Conservation (phyloP, 352 stramenopile species). For the Peronospora farinosa region DNA sequence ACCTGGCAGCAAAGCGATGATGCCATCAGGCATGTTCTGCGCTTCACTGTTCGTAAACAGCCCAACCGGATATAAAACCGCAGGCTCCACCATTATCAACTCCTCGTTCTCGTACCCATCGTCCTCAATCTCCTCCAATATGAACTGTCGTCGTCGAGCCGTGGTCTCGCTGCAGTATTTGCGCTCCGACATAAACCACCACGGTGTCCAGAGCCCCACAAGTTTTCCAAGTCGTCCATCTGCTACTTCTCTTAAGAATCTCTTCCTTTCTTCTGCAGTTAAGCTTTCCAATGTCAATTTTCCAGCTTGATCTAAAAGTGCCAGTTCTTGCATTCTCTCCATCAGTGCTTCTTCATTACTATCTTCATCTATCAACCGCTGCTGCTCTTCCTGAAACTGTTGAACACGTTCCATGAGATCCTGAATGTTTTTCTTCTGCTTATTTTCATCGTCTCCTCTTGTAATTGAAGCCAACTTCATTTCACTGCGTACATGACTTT, state of each 20-base stretch:
- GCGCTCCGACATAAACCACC: slow-evolving; percentile 46
- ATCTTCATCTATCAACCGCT: slow-evolving; percentile 9
- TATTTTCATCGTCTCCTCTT: slow-evolving; percentile 21
- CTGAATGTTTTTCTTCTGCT: slow-evolving; percentile 34
- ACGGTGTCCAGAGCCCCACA: slow-evolving; percentile 61
- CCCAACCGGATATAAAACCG: slow-evolving; percentile 36
- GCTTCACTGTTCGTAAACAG: slow-evolving; percentile 44
- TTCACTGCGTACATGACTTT: slow-evolving; percentile 53
- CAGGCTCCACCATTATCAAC: slow-evolving; percentile 1
- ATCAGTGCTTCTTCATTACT: slow-evolving; percentile 30
- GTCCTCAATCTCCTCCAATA: slow-evolving; percentile 39
- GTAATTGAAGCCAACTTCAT: slow-evolving; percentile 35
- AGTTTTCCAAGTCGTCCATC: slow-evolving; percentile 59
- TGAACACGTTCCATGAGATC: slow-evolving; percentile 47
- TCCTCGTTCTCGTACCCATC: slow-evolving; percentile 9
- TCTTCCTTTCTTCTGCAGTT: slow-evolving; percentile 44
- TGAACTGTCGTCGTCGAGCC: slow-evolving; percentile 31
- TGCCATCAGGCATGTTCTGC: slow-evolving; percentile 29
- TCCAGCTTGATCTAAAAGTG: slow-evolving; percentile 33
- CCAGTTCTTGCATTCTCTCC: slow-evolving; percentile 44
- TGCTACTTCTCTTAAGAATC: slow-evolving; percentile 59
- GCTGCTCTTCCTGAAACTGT: slow-evolving; percentile 48
- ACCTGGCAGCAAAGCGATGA: slow-evolving; percentile 30
- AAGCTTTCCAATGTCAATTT: slow-evolving; percentile 59
- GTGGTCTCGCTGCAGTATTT: slow-evolving; percentile 54